Evolutionary conservation across 2,329 filamentous ascomycete species (phyloP).

Genomic region (Fusarium continuum): DNA sequence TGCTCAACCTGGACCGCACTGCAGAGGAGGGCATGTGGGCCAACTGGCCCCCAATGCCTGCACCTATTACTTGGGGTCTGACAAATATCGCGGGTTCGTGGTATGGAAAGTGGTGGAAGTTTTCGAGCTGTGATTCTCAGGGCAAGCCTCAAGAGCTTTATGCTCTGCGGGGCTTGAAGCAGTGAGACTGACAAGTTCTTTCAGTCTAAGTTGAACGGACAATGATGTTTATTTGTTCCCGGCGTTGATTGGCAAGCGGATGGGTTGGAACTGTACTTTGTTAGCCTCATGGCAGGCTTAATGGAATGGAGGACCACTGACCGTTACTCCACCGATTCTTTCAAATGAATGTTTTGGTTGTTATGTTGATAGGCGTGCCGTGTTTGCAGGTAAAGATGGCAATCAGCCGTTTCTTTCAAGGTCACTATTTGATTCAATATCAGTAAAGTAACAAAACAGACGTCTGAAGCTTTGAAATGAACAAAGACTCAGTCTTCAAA

Average conservation of each 20-base stretch:
- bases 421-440: not conserved
- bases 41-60: constrained; percentile 72
- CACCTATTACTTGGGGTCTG: constrained; percentile 66
- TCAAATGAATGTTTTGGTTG: too few species aligned
- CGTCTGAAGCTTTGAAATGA: not conserved
- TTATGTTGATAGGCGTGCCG: too few species aligned
- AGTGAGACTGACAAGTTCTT: not conserved
- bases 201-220: not conserved
- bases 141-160: constrained; percentile 64
- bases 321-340: not conserved
- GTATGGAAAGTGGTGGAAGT: constrained; percentile 70
- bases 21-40: constrained; percentile 68
- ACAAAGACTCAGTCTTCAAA: not conserved
- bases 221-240: not conserved
- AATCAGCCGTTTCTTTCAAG: not conserved
- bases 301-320: not conserved
- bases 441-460: too few species aligned
- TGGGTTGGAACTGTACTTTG: not conserved
- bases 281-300: not conserved
- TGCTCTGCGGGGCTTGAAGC: constrained; percentile 50
- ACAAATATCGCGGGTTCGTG: constrained; percentile 66
- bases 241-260: constrained; percentile 2
- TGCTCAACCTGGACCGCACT: constrained; percentile 69
- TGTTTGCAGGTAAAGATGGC: not conserved
- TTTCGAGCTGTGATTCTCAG: constrained; percentile 66